Base-by-base conservation (phyloP, 768 basidiomycete genomes). In the Clavaria fumosa region DNA sequence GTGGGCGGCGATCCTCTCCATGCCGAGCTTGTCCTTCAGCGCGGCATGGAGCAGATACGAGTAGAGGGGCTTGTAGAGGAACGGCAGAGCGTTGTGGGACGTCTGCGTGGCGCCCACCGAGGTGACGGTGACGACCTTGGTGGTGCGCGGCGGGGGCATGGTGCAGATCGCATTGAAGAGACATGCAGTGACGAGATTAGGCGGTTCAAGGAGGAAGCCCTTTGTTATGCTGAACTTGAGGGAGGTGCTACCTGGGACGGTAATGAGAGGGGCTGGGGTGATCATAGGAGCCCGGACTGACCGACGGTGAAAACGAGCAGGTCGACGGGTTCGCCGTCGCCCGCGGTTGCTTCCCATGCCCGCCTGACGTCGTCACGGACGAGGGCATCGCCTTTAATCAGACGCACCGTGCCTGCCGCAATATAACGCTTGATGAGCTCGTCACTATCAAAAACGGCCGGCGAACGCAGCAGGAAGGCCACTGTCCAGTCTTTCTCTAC, bases 381-480 rank as follows among this genome's bases (percentile, higher is more conserved):
- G 5, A 74, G 58, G 0, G 72, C 78, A 44, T 82, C 76, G 4
- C 79, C 79, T 42, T 71, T 60, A 7, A 76, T 47, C 5, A 80
- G 53, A 7, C 53, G 61, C 1, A 70, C 79, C 37, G 62, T 63
- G 4, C 74, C 75, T 0, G 59, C 47, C 33, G 59, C 50, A 34
- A 80, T 47, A 48, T 69, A 66, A 7, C 44, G 41, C 45, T 78
- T 68, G n/a, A 82, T 66, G 2, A 43, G 46, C 17, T 58, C 55
- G 44, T 81, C 70, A 5, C 54, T 43, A 31, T 77, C 72, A 44
- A 81, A 79, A 3, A 62, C 59, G 6, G 55, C 43, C 0, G 65
- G 55, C 12, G 57, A 62, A 21, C 79, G 69, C 23, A 81, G 60
- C 9, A 80, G 60, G 46, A 75, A 79, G 0, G 75, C 76, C 0